Evolutionary conservation across 169 alveolate species (phyloP), one percentile per base, ranked within the genome.

Genomic region (Cryptosporidium ryanae): DNA sequence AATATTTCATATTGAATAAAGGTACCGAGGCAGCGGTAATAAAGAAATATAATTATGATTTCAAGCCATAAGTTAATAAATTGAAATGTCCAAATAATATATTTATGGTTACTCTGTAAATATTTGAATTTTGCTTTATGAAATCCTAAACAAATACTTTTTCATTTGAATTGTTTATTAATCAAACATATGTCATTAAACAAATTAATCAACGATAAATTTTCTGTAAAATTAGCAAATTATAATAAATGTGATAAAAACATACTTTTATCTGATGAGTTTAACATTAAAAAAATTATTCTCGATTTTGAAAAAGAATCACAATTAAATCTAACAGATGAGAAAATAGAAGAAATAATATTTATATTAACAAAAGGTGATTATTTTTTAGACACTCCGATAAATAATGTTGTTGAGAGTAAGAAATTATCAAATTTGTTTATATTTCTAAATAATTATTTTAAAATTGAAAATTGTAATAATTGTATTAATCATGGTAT

Each of bases 401-500:
- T 76, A 5, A 43, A 59, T 21, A 63, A 48, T 54, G 25, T 59
- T 43, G 7, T 38, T 32, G 25, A 38, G 21, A 61, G 43, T 44
- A 65, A 31, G 15, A 13, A 43, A 15, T 34, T 76, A 17, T n/a
- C 31, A 6, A 29, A 27, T 18, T 23, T 7, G 5, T 76, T 67
- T 67, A 10, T 17, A 15, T 13, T 23, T 1, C 23, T 76, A n/a
- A 38, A 32, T 38, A 25, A n/a, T 6, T 76, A 57, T 23, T 59
- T 76, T 12, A 76, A 61, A 31, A 8, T 61, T 27, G 71, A 61
- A 48, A 43, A 10, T 49, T 76, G 87, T 31, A 63, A 70, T 23
- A 61, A 70, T 4, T 76, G 87, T 29, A 55, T 76, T 76, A 65
- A 61, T 7, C 87, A 76, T 49, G 43, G 49, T 23, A 32, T 7